Evolutionary conservation across 805 yeast species (phyloP), one percentile per base, ranked within the genome.

Genomic region (Kurtzmaniella fragi): DNA sequence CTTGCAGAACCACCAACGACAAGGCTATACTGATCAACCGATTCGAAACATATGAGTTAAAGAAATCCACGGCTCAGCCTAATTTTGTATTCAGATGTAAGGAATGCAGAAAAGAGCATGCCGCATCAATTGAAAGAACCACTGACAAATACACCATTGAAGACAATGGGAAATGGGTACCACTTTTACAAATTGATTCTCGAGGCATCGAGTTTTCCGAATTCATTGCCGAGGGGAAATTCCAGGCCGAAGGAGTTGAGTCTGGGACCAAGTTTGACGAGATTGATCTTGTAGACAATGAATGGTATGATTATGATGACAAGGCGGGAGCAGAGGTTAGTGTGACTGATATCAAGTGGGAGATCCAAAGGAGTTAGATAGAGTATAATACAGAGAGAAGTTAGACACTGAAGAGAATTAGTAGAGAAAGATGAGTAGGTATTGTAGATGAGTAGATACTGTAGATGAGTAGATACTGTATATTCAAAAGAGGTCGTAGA

Each of bases 241-340:
- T 84, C 56, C 49, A 56, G 25, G 80, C 84, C 40, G 62, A 54
- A 31, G 84, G 85, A 10, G 68, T 62, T 5, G 80, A 75, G 11
- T 57, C 76, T 2, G 59, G 63, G 10, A 68, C 83, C 8, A 59
- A 56, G 38, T 86, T 84, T 52, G 53, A 54, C 5, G 86, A 84
- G 23, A 74, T 88, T 17, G 93, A 84, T 40, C 64, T 89, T 23
- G 75, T 70, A 28, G 96, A 86, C 17, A 80, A 77, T 38, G 98
- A 93, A 56, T 90, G 96, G 90, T 93, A 82, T 56, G 99, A 93
- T 52, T 93, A 90, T 55, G 98, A 93, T 57, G 98, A 93, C 41
- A 77, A 80, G 47, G 81, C 84, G 6, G 76, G 78, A 10, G 76
- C 68, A 32, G 97, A 91, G 59, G 96, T 89, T 14, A 78, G 90